Base-by-base conservation (phyloP, 306 rosid species). In the Lupinus albus region DNA sequence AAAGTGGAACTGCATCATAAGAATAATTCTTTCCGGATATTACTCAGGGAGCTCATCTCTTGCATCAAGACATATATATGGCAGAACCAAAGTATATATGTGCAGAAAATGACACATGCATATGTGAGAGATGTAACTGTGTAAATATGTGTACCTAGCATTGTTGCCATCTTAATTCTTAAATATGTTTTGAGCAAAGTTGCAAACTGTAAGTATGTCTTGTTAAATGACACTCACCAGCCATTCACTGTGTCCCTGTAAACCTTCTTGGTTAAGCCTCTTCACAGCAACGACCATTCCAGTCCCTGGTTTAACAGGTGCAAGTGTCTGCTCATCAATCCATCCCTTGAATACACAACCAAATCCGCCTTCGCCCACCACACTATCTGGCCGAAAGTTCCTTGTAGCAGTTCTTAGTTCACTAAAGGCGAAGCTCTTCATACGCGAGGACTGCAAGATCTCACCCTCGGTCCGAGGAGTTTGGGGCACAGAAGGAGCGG, bases 201-300 rank as follows among this genome's bases (percentile, higher is more conserved):
- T 48, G 62, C 49, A 11, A 30, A 21, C 8, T 32, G 39, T 33
- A 62, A 41, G 52, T 64, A 70, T 44, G 39, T n/a, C 32, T 28
- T 33, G 7, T 55, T 7, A 70, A 71, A 71, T 60, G 58, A 72
- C 11, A 86, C 99, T 88, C 82, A 93, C 99, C 97, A 94, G 56
- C 99, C 99, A 94, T 78, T 94, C 99, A 79, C 80, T 86, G 86
- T 94, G 99, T 70, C 99, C 99, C 77, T 94, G 99, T 3, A 78
- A 67, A 73, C 99, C 89, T 79, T 94, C 99, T 79, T 88, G 99
- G 81, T 94, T 94, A 61, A 88, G 97, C 84, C 82, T 89, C 84
- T 94, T 94, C 10, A 78, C 99, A 30, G 99, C 99, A 73, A 94
- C 88, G 76, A 94, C 87, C 57, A 82, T 60, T 53, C 99, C 99